Evolutionary conservation across 306 rosid genomes (phyloP).

Genomic region (Castanopsis chinensis): DNA sequence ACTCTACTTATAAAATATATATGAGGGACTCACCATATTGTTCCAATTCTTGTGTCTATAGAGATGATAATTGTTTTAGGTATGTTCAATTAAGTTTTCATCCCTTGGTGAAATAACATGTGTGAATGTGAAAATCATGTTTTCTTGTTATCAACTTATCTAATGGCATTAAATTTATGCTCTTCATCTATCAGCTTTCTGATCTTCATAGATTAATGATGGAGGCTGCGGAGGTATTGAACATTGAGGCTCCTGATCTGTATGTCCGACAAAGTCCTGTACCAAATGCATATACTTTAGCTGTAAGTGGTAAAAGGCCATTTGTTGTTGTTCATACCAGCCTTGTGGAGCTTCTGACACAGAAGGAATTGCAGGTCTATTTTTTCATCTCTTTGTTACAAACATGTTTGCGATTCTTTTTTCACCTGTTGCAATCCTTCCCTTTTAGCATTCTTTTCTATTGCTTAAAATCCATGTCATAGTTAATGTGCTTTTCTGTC

Average conservation of each 20-base stretch:
- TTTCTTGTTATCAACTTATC: slow-evolving; percentile 10
- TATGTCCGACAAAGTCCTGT: slow-evolving; percentile 96
- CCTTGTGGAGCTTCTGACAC: slow-evolving; percentile 94
- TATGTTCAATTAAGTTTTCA: neutral
- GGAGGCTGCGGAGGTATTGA: slow-evolving; percentile 80
- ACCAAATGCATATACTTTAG: slow-evolving; percentile 97
- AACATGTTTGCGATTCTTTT: slow-evolving; percentile 7
- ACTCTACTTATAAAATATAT: no score
- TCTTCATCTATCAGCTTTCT: slow-evolving; percentile 59
- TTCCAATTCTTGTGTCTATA: neutral
- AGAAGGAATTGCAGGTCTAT: slow-evolving; percentile 80
- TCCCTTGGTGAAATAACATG: neutral
- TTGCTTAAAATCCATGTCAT: neutral
- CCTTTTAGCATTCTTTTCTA: neutral
- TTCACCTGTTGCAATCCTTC: neutral
- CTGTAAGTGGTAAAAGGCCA: slow-evolving; percentile 88
- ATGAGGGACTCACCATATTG: neutral
- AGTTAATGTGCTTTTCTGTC: slow-evolving; percentile 1
- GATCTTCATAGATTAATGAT: slow-evolving; percentile 74
- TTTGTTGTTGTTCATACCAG: slow-evolving; percentile 91
- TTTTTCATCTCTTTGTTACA: slow-evolving; percentile 5
- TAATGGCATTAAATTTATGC: neutral
- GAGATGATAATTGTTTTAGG: neutral
- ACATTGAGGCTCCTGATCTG: slow-evolving; percentile 79
- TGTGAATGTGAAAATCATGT: slow-evolving; percentile 5